Percentiles rank a stretch among this genome's conserved stretches.
Evolutionary conservation across 2,329 filamentous ascomycete genomes (phyloP).

Genomic region (Calonectria ilicicola): DNA sequence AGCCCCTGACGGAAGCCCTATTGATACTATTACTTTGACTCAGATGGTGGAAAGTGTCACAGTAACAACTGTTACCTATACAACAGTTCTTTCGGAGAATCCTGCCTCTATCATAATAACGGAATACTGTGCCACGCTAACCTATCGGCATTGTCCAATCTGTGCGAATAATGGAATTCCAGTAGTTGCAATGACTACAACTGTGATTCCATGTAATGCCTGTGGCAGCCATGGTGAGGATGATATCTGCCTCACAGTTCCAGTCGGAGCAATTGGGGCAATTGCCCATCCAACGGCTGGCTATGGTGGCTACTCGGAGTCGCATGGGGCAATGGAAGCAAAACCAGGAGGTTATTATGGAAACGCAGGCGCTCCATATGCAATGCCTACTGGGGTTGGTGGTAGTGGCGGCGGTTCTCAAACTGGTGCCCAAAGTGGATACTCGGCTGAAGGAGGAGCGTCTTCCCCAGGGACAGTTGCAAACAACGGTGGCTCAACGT

Average conservation of each 20-base stretch:
- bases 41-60: background rate
- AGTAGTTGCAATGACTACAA: background rate
- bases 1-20: background rate
- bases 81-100: background rate
- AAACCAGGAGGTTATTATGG: background rate
- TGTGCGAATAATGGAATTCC: background rate
- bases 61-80: background rate
- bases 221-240: background rate
- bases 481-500: background rate
- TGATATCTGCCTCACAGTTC: background rate
- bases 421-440: background rate
- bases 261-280: background rate
- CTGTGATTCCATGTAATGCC: background rate
- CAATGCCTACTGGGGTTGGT: background rate
- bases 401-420: background rate
- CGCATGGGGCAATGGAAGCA: background rate
- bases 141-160: background rate
- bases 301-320: background rate
- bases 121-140: background rate
- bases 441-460: background rate
- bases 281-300: background rate
- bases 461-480: background rate
- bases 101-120: background rate
- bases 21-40: background rate
- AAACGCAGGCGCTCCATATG: background rate